A percentile compares a stretch with the other conserved stretches of the same genome.
Evolutionary conservation across 2,329 filamentous ascomycete species (phyloP).

Genomic region (Penicillium sp.): DNA sequence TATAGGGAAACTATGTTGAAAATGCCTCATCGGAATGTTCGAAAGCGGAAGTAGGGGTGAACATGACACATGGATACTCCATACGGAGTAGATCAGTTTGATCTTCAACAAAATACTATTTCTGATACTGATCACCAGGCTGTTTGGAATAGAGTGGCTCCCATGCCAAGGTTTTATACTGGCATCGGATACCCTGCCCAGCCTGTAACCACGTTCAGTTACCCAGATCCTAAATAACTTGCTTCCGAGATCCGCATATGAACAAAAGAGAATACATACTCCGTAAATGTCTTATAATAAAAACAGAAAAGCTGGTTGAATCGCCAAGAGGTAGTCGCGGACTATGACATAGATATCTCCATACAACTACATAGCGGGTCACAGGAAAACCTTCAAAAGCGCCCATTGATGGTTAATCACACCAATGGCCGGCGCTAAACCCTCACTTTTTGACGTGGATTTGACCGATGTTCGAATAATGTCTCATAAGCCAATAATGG

Average conservation of each 20-base stretch:
- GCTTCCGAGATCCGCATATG: neutral
- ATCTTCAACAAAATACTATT: neutral
- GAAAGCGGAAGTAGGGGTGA: neutral
- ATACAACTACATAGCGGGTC: neutral
- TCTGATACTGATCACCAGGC: slow-evolving; percentile 3
- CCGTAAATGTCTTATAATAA: neutral
- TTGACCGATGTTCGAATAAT: neutral
- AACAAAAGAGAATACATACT: neutral
- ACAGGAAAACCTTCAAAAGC: slow-evolving; percentile 15
- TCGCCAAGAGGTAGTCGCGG: neutral
- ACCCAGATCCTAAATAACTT: neutral
- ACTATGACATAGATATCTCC: slow-evolving; percentile 4
- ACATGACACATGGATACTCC: slow-evolving; percentile 8
- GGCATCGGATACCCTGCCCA: neutral
- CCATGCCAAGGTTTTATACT: slow-evolving; percentile 9
- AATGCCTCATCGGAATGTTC: slow-evolving; percentile 24
- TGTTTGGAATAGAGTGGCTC: slow-evolving; percentile 1
- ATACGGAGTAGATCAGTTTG: neutral
- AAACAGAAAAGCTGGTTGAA: neutral
- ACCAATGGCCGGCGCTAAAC: slow-evolving; percentile 2
- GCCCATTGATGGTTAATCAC: slow-evolving; percentile 3
- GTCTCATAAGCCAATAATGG: neutral
- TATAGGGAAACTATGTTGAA: slow-evolving; percentile 8
- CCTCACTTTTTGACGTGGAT: neutral
- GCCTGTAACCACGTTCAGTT: neutral